Percentiles rank a stretch among this genome's conserved stretches.
Conservation (phyloP, 768 basidiomycete genomes). For the Agrocybe praecox region DNA sequence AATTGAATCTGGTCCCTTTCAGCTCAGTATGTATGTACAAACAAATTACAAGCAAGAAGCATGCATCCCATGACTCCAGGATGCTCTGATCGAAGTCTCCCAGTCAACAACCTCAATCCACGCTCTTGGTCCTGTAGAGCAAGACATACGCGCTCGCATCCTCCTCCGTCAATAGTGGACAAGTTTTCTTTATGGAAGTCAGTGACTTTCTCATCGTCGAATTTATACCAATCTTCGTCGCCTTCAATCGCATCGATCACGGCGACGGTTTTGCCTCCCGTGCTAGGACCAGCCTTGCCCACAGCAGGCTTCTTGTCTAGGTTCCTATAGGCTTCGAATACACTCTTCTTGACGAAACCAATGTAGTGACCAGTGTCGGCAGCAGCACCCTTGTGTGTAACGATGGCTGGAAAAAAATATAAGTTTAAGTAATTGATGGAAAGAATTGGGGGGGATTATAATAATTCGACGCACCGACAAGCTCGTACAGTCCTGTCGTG, state of each 20-base stretch:
- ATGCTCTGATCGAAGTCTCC: background rate
- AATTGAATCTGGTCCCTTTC: background rate
- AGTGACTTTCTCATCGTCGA: slow-evolving; percentile 94
- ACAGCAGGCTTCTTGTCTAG: slow-evolving; percentile 14
- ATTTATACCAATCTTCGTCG: slow-evolving; percentile 93
- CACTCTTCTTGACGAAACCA: slow-evolving; percentile 82
- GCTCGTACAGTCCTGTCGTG: slow-evolving; percentile 84
- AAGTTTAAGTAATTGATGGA: background rate
- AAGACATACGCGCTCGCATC: slow-evolving; percentile 89
- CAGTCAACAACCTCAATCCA: slow-evolving; percentile 1
- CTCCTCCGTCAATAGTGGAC: slow-evolving; percentile 85
- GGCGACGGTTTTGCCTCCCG: slow-evolving; percentile 21
- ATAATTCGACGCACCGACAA: slow-evolving; percentile 78
- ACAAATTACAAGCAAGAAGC: background rate
- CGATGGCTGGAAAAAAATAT: slow-evolving; percentile 62
- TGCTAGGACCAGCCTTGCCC: slow-evolving; percentile 7
- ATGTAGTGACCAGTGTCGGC: slow-evolving; percentile 98
- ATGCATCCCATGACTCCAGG: background rate
- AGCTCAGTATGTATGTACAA: background rate
- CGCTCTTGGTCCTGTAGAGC: slow-evolving; percentile 72
- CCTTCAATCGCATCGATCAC: slow-evolving; percentile 51
- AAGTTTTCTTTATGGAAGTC: slow-evolving; percentile 86
- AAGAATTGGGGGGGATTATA: background rate
- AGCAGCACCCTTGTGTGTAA: slow-evolving; percentile 95
- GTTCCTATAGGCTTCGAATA: slow-evolving; percentile 50